Conservation (phyloP, 805 yeast genomes). For the Isabelozyma rhagii region DNA sequence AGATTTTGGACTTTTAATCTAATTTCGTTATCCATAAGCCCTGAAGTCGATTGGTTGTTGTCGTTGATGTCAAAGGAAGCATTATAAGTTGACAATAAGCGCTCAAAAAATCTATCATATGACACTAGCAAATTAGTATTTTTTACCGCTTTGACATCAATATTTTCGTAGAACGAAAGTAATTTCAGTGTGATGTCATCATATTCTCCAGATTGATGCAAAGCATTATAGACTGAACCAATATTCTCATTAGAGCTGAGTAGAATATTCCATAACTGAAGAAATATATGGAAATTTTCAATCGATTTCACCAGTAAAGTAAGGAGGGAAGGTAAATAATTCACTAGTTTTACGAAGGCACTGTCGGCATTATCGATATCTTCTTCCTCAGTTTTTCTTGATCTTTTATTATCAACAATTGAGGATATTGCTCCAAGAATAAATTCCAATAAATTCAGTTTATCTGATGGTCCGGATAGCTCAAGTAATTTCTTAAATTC, state of each 20-base stretch:
- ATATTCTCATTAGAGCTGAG: slow-evolving; percentile 12
- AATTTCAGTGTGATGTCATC: slow-evolving; percentile 22
- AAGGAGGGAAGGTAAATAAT: slow-evolving; percentile 19
- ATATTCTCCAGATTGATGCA: slow-evolving; percentile 22
- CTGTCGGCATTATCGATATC: slow-evolving; percentile 7
- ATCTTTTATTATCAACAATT: slow-evolving; percentile 22
- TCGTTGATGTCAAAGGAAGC: background rate
- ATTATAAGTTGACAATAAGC: slow-evolving; percentile 6
- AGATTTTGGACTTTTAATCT: slow-evolving; percentile 21
- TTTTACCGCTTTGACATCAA: slow-evolving; percentile 2
- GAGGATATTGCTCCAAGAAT: slow-evolving; percentile 37
- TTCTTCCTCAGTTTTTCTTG: slow-evolving; percentile 12
- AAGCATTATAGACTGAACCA: slow-evolving; percentile 20
- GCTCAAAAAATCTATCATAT: slow-evolving; percentile 11
- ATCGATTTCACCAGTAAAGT: slow-evolving; percentile 17
- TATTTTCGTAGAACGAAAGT: slow-evolving; percentile 17
- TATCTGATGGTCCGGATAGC: slow-evolving; percentile 17
- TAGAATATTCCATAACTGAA: slow-evolving; percentile 24
- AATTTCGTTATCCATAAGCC: slow-evolving; percentile 17
- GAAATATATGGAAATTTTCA: slow-evolving; percentile 15
- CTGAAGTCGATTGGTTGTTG: background rate
- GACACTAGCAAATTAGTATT: slow-evolving; percentile 5
- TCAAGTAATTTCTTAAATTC: slow-evolving; percentile 28
- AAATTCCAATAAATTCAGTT: slow-evolving; percentile 28
- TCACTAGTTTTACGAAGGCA: slow-evolving; percentile 19